Evolutionary conservation across 257 asterid species (phyloP), one percentile per base, ranked within the genome.

Genomic region (Apocynum venetum): DNA sequence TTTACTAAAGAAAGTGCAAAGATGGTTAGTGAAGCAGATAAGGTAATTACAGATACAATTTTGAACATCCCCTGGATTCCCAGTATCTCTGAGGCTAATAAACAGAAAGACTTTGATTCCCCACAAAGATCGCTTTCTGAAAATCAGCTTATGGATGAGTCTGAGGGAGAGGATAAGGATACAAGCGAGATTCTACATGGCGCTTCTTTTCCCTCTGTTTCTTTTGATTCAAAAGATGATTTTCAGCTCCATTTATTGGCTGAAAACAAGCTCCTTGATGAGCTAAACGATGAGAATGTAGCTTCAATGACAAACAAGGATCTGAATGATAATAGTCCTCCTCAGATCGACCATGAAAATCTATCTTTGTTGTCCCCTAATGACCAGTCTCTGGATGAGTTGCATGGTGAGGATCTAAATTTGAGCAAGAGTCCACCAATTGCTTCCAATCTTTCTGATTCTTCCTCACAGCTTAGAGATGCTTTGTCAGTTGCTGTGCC

Each of bases 71-170:
- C 84, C 31, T 19, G 59, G 64, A 61, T 79, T 65, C 75, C 89
- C 77, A 75, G 75, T 80, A 56, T 79, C 56, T 78, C 81, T 81
- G 78, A 78, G 80, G 75, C 74, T 72, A 71, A 81, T 52, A 70
- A 65, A 56, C 85, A 79, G 78, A 53, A 76, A 15, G 85, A 76
- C 51, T 80, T 83, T 83, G 89, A 82, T 82, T 81, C 79, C 73
- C 80, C 79, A 49, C 73, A 72, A 31, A 79, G 75, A 73, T 73
- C 49, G 76, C 84, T 81, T 82, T 76, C 82, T 76, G 85, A 80
- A 75, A 82, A 79, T 72, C 80, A 82, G 47, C 71, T 65, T 76
- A 60, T 79, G 75, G 84, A 80, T 84, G 86, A 69, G 71, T 64
- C 77, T 76, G 84, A 77, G 72, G 64, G 51, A 51, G 83, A 14